Evolutionary conservation across 169 alveolate genomes (phyloP), one percentile per base, ranked within the genome.

Genomic region (Babesia caballi): DNA sequence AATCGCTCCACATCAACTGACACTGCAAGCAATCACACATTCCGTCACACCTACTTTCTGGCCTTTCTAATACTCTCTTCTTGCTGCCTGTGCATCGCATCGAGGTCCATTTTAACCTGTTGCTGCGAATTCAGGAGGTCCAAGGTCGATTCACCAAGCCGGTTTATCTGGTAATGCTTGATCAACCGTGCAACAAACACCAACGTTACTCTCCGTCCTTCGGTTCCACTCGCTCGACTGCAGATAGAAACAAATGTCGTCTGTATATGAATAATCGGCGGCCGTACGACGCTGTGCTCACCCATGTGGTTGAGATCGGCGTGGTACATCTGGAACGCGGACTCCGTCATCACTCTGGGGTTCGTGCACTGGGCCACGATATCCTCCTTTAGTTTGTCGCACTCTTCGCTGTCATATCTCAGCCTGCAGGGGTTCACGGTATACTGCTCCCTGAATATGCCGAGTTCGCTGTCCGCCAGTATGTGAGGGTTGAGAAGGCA

Each of bases 251-350:
- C 93, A 89, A 21, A 89, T 89, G 60, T 89, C 91, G 69, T 89
- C 93, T 81, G 66, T n/a, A 36, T 4, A 32, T 0, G 33, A 8
- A 0, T 30, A 28, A 4, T 8, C 4, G 4, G 19, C 17, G 25
- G 12, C 35, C 21, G 25, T 25, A 0, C 19, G 14, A 1, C 0
- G 0, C 1, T 17, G 12, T 1, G 33, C 47, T 12, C 8, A 81
- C 88, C 88, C 25, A 89, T 89, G 65, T 89, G 93, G 51, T 89
- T 89, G 50, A 89, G 78, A 38, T 89, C 91, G 1, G 93, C 70
- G 70, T 89, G 93, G 50, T 84, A 89, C 70, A 89, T 89, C 57
- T 89, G 93, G 66, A 89, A 89, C 27, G 93, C 93, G 11, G 90
- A 65, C 53, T 89, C 93, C 0, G 93, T 84, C 91, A 89, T 84